A percentile compares a stretch with the other conserved stretches of the same genome.
phyloP scores from a whole-genome alignment of 2,329 filamentous ascomycete genomes.

The Colletotrichum orchidophilum region DNA sequence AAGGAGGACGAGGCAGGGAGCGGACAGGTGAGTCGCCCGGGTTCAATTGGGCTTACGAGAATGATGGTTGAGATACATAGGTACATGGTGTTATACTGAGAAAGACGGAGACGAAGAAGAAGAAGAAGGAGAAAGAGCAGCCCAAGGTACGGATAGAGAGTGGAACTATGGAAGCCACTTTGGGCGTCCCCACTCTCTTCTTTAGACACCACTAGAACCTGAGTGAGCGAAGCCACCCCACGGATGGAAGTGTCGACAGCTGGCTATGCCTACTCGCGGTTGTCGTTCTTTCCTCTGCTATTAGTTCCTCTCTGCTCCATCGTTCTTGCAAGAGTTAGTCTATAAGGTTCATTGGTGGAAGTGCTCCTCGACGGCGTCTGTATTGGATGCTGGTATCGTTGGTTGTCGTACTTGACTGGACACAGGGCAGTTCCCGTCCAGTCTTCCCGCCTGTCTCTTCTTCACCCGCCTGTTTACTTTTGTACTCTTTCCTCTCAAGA shows the following conservation, averaged over 20 bases:
- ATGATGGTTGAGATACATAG: not conserved
- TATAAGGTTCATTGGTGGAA: not conserved
- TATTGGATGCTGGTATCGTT: not conserved
- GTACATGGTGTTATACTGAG: not conserved
- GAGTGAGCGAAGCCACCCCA: not conserved
- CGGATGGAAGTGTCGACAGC: not conserved
- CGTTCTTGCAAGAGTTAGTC: not conserved
- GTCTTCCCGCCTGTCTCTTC: conserved; percentile 5
- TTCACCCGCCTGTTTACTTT: not conserved
- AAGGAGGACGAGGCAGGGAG: not conserved
- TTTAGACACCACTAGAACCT: conserved; percentile 19
- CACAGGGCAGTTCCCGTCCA: not conserved
- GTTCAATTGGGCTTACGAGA: not conserved
- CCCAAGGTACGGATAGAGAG: not conserved
- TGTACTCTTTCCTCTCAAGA: not conserved
- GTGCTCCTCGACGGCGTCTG: not conserved
- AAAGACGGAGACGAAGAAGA: not conserved
- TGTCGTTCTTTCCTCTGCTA: not conserved
- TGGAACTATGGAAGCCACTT: conserved; percentile 2
- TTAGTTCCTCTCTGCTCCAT: not conserved
- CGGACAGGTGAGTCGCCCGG: not conserved
- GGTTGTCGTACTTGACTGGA: not conserved
- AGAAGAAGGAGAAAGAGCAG: not conserved
- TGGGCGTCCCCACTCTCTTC: conserved; percentile 24
- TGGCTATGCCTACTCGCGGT: not conserved